A percentile compares a stretch with the other conserved stretches of the same genome.
These are phyloP conservation scores for Apiotrichum gracile DNA, from an alignment of 1,284 basidiomycete species.

Conservation along the genomic window DNA sequence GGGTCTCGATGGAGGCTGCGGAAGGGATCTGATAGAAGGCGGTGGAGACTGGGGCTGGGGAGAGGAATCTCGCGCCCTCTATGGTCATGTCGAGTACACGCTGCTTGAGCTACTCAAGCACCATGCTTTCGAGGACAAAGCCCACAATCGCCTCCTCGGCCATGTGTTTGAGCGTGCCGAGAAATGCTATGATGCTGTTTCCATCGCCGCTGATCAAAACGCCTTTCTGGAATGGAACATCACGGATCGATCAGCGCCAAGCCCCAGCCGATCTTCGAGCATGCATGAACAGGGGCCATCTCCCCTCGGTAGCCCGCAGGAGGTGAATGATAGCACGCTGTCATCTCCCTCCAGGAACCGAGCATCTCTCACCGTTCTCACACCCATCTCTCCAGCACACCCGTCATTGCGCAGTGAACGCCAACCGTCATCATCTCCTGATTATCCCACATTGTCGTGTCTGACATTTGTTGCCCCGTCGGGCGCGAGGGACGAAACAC, in stretches of 20 bases:
- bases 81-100: constrained; percentile 13
- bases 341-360: not conserved
- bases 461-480: constrained; percentile 5
- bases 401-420: not conserved
- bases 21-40: constrained; percentile 12
- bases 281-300: no score
- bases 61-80: constrained; percentile 19
- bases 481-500: constrained; percentile 4
- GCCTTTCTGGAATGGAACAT: constrained; percentile 25
- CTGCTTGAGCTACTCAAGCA: constrained; percentile 16
- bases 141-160: constrained; percentile 12
- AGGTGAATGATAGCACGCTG: not conserved
- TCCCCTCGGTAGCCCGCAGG: no score
- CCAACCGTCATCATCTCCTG: not conserved
- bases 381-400: not conserved
- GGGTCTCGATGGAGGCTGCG: constrained; percentile 15
- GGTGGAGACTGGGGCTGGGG: constrained; percentile 19
- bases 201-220: constrained; percentile 21
- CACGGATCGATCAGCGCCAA: no score
- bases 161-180: constrained; percentile 11
- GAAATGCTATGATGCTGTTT: constrained; percentile 8
- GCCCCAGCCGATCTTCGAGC: no score
- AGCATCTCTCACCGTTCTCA: not conserved
- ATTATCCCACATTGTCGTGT: not conserved
- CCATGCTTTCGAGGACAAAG: constrained; percentile 18